These are phyloP conservation scores for Somion occarium DNA, from an alignment of 1,284 basidiomycete species.

Conservation along the genomic window DNA sequence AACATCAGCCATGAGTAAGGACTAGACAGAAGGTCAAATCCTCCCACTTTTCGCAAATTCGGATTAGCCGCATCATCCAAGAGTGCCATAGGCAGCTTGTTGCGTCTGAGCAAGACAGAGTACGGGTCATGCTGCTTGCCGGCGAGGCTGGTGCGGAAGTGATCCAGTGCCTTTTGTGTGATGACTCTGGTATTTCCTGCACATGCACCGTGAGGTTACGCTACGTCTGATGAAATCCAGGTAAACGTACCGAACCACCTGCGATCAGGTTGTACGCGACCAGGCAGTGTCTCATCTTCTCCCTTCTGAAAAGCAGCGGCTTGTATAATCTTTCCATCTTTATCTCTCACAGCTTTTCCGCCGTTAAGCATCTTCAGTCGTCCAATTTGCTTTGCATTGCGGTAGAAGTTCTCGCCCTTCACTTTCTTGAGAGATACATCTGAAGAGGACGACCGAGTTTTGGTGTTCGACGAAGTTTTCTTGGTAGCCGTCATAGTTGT, in stretches of 20 bases:
- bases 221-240: neutral
- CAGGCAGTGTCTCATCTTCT: conserved; percentile 83
- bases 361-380: conserved; percentile 89
- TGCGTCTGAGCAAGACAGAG: conserved; percentile 85
- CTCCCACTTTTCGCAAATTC: conserved; percentile 75
- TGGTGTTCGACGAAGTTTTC: conserved; percentile 36
- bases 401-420: conserved; percentile 92
- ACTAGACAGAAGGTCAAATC: no score
- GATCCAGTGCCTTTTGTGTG: conserved; percentile 91
- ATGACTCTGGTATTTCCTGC: conserved; percentile 96
- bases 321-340: conserved; percentile 86
- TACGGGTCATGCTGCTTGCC: conserved; percentile 89
- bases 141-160: conserved; percentile 85
- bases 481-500: conserved; percentile 52
- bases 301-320: conserved; percentile 92
- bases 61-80: conserved; percentile 84
- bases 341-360: conserved; percentile 85
- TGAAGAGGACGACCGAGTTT: conserved; percentile 48
- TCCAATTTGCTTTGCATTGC: conserved; percentile 81
- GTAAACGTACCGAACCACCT: conserved; percentile 85
- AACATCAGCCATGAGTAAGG: neutral
- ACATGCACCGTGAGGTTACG: neutral
- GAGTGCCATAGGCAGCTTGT: conserved; percentile 93
- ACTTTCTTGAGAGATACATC: conserved; percentile 62
- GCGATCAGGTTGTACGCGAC: conserved; percentile 88